Base-by-base conservation (phyloP, 176 grass and related monocot species). In the Dactylis glomerata region DNA sequence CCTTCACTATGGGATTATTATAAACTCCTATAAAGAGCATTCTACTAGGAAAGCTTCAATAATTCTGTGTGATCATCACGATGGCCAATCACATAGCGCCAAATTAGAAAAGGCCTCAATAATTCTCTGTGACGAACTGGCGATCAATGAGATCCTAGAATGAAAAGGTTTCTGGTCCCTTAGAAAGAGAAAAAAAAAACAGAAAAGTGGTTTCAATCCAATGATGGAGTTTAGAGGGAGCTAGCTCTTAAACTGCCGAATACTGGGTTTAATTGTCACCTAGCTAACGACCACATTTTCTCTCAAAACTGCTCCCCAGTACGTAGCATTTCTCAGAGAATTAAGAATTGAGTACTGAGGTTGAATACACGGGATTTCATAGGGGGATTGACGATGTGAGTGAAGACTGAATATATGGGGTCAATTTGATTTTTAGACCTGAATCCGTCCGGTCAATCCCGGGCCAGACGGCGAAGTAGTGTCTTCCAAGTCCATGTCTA, bases 21-120 rank as follows among this genome's bases (percentile, higher is more conserved):
- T 76, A 44, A 78, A 56, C 0, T 34, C 20, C 12, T 13, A 84
- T 64, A 23, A 19, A 33, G 74, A 50, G 56, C 36, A 59, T 52
- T 15, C 42, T 50, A 32, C 19, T 41, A 44, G 49, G 6, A 5
- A 13, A 47, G 11, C 68, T 62, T 83, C 30, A 72, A 88, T 73
- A 30, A 73, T 84, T 34, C 28, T 27, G 77, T 72, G 74, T 63
- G 64, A 65, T 33, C 17, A 19, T 36, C 86, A 88, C 79, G 79
- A 36, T 42, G 30, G 6, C 80, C 73, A 81, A 87, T 67, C 30
- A 20, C 42, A 23, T 30, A 47, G 77, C n/a, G 24, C 40, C 40
- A 33, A 46, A 47, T 33, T 63, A 47, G 58, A 80, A 65, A 65
- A 80, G 40, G 26, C 41, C 16, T 56, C 80, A 82, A 82, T 31